A percentile compares a stretch with the other conserved stretches of the same genome.
Evolutionary conservation across 164 flowering plant genomes (phyloP).

Genomic region (Tinospora cordifolia): DNA sequence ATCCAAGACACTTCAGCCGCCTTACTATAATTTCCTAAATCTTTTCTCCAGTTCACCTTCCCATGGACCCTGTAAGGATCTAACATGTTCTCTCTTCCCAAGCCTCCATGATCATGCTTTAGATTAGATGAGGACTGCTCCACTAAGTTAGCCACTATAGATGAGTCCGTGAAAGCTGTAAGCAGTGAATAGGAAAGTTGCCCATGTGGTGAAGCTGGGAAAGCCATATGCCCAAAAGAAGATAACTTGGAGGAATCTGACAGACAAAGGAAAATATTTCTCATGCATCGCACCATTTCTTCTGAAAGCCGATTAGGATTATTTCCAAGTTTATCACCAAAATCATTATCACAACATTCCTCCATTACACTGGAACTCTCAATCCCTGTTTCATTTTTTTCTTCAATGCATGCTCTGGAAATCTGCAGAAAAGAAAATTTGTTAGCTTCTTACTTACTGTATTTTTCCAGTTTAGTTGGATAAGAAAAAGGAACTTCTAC

Average conservation of each 20-base stretch:
- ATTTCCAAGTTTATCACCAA: slow-evolving; percentile 24
- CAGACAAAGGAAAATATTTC: slow-evolving; percentile 31
- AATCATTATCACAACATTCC: slow-evolving; percentile 10
- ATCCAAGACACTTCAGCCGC: slow-evolving; percentile 41
- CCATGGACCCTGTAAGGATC: slow-evolving; percentile 35
- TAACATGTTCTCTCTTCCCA: slow-evolving; percentile 15
- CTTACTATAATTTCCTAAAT: slow-evolving; percentile 28
- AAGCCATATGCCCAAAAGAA: slow-evolving; percentile 19
- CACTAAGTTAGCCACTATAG: slow-evolving; percentile 10
- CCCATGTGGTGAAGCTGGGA: slow-evolving; percentile 28
- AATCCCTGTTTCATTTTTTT: slow-evolving; percentile 8
- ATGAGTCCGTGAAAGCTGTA: slow-evolving; percentile 27
- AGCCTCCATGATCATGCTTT: slow-evolving; percentile 14
- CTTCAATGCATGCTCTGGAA: slow-evolving; percentile 8
- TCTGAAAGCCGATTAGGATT: slow-evolving; percentile 39
- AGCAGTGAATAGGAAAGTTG: slow-evolving; percentile 30
- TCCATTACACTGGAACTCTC: slow-evolving; percentile 3
- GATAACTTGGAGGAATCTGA: slow-evolving; percentile 33
- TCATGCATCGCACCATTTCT: slow-evolving; percentile 46
- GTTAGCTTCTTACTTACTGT: slow-evolving; percentile 1
- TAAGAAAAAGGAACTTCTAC: neutral
- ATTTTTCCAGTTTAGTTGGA: neutral
- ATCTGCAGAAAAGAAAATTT: slow-evolving; percentile 10
- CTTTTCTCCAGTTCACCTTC: slow-evolving; percentile 25
- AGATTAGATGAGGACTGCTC: slow-evolving; percentile 21